A percentile compares a stretch with the other conserved stretches of the same genome.
Evolutionary conservation across 257 asterid genomes (phyloP).

Genomic region (Petunia secreta): DNA sequence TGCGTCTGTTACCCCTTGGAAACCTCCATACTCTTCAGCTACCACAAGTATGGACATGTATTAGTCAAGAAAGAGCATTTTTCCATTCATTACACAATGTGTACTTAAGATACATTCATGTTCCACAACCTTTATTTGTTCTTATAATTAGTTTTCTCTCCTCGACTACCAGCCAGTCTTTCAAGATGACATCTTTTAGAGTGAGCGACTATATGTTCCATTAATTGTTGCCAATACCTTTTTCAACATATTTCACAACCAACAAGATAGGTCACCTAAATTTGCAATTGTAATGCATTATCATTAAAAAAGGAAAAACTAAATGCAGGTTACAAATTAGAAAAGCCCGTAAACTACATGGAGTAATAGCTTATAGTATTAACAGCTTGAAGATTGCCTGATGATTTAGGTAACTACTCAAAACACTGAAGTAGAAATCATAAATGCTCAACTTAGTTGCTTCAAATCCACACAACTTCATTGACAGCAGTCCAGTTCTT

Average conservation of each 20-base stretch:
- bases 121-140: neutral
- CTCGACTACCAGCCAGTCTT: neutral
- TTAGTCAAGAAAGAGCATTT: neutral
- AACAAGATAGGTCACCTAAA: neutral
- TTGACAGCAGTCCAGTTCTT: neutral
- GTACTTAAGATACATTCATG: neutral
- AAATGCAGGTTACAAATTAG: neutral
- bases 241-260: conserved; percentile 2
- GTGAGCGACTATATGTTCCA: neutral
- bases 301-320: neutral
- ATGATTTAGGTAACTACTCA: neutral
- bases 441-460: conserved; percentile 16
- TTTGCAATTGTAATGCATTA: neutral
- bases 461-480: conserved; percentile 13
- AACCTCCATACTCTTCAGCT: no score
- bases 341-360: neutral
- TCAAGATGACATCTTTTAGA: neutral
- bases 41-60: neutral
- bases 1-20: no score
- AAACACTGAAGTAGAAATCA: neutral
- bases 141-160: neutral
- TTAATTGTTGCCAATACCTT: neutral
- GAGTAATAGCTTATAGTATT: neutral
- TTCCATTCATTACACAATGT: neutral
- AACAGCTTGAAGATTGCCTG: conserved; percentile 12